A percentile compares a stretch with the other conserved stretches of the same genome.
These are phyloP conservation scores for Dipodascus geniculatus DNA, from an alignment of 805 yeast genomes.

Conservation along the genomic window DNA sequence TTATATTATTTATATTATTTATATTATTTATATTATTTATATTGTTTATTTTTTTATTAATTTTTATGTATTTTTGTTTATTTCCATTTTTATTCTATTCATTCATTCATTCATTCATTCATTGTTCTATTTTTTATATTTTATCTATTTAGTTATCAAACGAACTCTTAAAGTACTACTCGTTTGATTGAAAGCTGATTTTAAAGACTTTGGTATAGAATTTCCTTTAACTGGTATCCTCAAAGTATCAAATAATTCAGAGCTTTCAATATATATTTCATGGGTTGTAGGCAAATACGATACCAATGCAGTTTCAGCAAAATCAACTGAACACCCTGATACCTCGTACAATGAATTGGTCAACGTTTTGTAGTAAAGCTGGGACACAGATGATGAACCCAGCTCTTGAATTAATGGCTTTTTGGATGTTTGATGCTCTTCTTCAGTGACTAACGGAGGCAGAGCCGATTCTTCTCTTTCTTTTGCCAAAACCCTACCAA, in stretches of 20 bases:
- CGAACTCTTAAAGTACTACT: too few species aligned
- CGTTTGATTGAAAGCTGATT: too few species aligned
- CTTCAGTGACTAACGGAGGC: background rate
- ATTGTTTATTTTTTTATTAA: too few species aligned
- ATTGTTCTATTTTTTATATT: too few species aligned
- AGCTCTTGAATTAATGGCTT: slow-evolving; percentile 10
- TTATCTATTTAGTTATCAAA: too few species aligned
- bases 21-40: too few species aligned
- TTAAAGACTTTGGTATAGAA: too few species aligned
- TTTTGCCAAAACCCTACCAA: background rate
- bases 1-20: too few species aligned
- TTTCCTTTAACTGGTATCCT: background rate
- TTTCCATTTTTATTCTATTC: too few species aligned
- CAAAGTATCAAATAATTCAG: background rate
- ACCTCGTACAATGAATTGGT: background rate
- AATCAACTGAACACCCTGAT: slow-evolving; percentile 1
- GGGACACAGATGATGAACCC: too few species aligned
- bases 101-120: too few species aligned
- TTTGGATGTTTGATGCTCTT: background rate
- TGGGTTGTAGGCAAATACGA: background rate
- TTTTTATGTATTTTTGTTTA: too few species aligned
- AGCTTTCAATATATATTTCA: slow-evolving; percentile 2
- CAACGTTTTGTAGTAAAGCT: background rate
- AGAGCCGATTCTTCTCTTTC: background rate
- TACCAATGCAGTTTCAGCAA: background rate